phyloP scores from a whole-genome alignment of 805 yeast genomes.

The Cyberlindnera mrakii region DNA sequence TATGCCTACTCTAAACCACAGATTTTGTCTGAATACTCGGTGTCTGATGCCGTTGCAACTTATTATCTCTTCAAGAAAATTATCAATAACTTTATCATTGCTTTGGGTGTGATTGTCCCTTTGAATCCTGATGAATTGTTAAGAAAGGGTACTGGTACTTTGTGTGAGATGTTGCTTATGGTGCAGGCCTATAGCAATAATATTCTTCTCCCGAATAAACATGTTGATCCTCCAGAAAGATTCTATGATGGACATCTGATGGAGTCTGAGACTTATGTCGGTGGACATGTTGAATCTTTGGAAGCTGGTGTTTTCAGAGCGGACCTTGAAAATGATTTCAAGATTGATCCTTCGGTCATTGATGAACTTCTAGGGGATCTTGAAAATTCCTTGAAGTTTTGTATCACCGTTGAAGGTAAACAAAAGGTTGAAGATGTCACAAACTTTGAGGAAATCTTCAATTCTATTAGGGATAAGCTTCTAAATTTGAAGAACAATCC shows the following conservation, averaged over 20 bases:
- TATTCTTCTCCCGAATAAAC: conserved; percentile 88
- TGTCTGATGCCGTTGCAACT: conserved; percentile 98
- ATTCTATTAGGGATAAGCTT: conserved; percentile 48
- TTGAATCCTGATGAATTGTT: conserved; percentile 93
- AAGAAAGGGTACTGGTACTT: conserved; percentile 96
- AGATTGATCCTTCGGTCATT: conserved; percentile 73
- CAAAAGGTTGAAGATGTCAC: conserved; percentile 69
- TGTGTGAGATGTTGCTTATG: conserved; percentile 96
- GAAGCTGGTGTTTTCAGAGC: conserved; percentile 98
- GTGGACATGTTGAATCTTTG: conserved; percentile 96
- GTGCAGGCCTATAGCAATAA: conserved; percentile 83
- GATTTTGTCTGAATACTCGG: conserved; percentile 89
- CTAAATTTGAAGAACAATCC: conserved; percentile 57
- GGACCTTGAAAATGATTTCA: conserved; percentile 72
- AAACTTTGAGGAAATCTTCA: conserved; percentile 71
- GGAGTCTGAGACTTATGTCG: conserved; percentile 96
- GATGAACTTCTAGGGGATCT: conserved; percentile 73
- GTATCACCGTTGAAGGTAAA: conserved; percentile 75
- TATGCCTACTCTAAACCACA: conserved; percentile 95
- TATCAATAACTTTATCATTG: conserved; percentile 94
- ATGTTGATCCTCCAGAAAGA: conserved; percentile 88
- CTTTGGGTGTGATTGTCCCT: conserved; percentile 93
- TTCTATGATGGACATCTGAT: conserved; percentile 91
- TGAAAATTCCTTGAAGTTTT: conserved; percentile 71
- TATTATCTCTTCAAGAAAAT: conserved; percentile 93